Evolutionary conservation across 345 rosid species (phyloP), one percentile per base, ranked within the genome.

Genomic region (Mallotus nudiflorus): DNA sequence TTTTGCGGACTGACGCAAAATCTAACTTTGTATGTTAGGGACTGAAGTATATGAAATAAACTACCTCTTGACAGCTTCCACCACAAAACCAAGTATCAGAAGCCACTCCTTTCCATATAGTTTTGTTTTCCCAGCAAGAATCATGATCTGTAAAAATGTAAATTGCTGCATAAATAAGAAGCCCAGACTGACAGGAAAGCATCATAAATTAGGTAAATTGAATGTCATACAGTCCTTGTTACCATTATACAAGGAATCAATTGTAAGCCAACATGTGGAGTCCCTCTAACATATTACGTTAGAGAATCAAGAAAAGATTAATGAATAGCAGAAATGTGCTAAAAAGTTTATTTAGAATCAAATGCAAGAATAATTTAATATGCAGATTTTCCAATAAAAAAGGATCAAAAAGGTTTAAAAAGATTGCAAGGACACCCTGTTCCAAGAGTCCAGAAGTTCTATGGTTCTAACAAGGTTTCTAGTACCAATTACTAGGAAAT

Each of bases 21-120:
- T n/a, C n/a, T n/a, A n/a, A n/a, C n/a, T n/a, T n/a, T n/a, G n/a
- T n/a, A n/a, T n/a, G n/a, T n/a, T n/a, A n/a, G n/a, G n/a, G n/a
- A n/a, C n/a, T n/a, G n/a, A n/a, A n/a, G n/a, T n/a, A n/a, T n/a
- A n/a, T 13, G 44, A 54, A 48, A 48, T 51, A 56, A 46, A 61
- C 29, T 84, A 94, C 98, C 96, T 87, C 88, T 68, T 85, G 87
- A 61, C 97, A 91, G 75, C 73, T 80, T 82, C 67, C 78, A 66
- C 90, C 74, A 66, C 98, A 94, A 77, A 89, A 88, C 87, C 89
- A 86, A 72, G 83, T 55, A 62, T 73, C 88, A 73, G 87, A 78
- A 73, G 68, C 78, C 68, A 57, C 75, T 70, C 68, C 87, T 78
- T 79, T 71, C 63, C 69, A 57, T 64, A 52, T 67, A 65, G 65